phyloP scores from a whole-genome alignment of 306 rosid genomes.

The Lathyrus sativus region DNA sequence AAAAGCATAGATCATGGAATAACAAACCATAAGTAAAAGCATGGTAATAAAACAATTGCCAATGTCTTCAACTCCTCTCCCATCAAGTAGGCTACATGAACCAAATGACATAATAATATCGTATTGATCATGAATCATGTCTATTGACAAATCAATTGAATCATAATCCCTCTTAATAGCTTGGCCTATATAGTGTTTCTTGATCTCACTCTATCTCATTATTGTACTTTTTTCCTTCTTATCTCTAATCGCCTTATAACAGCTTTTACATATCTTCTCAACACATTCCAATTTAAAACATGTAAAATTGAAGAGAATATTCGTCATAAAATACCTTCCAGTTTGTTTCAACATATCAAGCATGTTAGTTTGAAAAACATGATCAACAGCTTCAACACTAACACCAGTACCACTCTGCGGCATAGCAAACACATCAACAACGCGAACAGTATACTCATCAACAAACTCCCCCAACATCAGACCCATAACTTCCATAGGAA shows the following conservation, averaged over 20 bases:
- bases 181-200: background rate
- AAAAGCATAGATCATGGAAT: conserved; percentile 6
- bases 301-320: conserved; percentile 17
- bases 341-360: conserved; percentile 97
- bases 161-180: background rate
- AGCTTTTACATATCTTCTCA: background rate
- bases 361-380: conserved; percentile 96
- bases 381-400: conserved; percentile 97
- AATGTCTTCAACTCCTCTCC: background rate
- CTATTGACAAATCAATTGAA: background rate
- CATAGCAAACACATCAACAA: conserved; percentile 96
- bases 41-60: background rate
- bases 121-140: background rate
- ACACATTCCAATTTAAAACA: background rate
- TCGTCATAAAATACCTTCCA: conserved; percentile 59
- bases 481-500: conserved; percentile 99
- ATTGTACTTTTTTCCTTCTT: background rate
- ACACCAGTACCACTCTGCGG: conserved; percentile 98
- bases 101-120: background rate
- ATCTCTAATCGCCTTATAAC: background rate
- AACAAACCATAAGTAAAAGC: background rate
- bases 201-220: background rate
- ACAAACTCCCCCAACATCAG: conserved; percentile 96
- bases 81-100: background rate
- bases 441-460: conserved; percentile 91